Conservation (phyloP, 2,329 filamentous ascomycete species). For the Emmonsia crescens region DNA sequence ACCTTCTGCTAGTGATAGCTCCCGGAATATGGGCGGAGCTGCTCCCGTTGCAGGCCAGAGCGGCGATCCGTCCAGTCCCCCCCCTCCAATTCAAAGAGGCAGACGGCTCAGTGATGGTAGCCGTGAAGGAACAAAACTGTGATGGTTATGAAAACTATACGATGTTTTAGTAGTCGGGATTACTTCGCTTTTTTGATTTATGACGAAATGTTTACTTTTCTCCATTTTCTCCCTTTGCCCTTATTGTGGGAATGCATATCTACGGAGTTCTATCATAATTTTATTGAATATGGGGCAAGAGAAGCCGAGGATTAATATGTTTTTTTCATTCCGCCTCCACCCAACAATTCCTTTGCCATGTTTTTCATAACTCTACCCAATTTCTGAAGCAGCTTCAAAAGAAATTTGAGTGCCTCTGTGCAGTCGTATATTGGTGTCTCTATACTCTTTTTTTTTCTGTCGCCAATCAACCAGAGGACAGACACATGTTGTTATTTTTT, state of each 20-base stretch:
- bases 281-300: background rate
- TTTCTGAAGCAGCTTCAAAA: too few relatives aligned
- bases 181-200: background rate
- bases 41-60: conserved; percentile 14
- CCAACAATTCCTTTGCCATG: background rate
- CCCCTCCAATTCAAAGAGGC: conserved; percentile 16
- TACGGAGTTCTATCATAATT: background rate
- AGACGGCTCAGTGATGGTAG: conserved; percentile 31
- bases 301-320: background rate
- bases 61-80: conserved; percentile 11
- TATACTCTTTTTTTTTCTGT: background rate
- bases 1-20: conserved; percentile 8
- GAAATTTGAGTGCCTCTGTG: too few relatives aligned
- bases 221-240: too few relatives aligned
- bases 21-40: conserved; percentile 4
- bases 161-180: background rate
- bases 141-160: background rate
- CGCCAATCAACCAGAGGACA: too few relatives aligned
- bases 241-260: conserved; percentile 1
- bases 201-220: background rate
- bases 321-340: background rate
- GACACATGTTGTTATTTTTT: too few relatives aligned
- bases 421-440: background rate
- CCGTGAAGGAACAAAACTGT: conserved; percentile 32
- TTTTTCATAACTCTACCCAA: background rate